A percentile compares a stretch with the other conserved stretches of the same genome.
phyloP scores from a whole-genome alignment of 108 stramenopile genomes.

The Discostella stelligeroides region DNA sequence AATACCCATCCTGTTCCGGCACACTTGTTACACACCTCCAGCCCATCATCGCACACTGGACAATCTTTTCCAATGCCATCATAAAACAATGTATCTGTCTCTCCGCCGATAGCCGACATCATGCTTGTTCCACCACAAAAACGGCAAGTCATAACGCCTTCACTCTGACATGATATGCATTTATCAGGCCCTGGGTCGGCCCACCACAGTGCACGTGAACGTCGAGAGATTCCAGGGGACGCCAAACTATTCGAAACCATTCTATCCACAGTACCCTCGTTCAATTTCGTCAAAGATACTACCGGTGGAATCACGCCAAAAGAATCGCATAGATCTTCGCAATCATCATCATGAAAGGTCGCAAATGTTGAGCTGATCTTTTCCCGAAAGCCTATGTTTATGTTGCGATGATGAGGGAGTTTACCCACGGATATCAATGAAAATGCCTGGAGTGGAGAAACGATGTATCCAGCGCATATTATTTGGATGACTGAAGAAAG shows the following conservation, averaged over 20 bases:
- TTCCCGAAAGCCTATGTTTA: slow-evolving; percentile 2
- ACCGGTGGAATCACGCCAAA: slow-evolving; percentile 7
- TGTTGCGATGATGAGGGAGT: not conserved
- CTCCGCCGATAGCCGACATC: slow-evolving; percentile 33
- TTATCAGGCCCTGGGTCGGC: slow-evolving; percentile 13
- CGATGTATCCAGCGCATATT: too few relatives aligned
- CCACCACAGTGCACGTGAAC: slow-evolving; percentile 14
- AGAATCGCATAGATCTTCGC: slow-evolving; percentile 38
- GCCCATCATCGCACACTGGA: slow-evolving; percentile 45
- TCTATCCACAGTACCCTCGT: not conserved
- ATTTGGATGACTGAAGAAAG: too few relatives aligned
- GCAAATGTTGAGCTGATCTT: slow-evolving; percentile 1
- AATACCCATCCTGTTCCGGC: slow-evolving; percentile 43
- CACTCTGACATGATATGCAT: slow-evolving; percentile 30
- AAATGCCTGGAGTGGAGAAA: not conserved
- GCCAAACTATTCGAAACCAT: slow-evolving; percentile 4
- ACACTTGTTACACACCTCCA: slow-evolving; percentile 33
- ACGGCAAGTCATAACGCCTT: slow-evolving; percentile 25
- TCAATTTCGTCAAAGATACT: not conserved
- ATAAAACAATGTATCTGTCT: slow-evolving; percentile 38
- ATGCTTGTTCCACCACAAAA: slow-evolving; percentile 41
- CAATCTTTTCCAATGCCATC: slow-evolving; percentile 38
- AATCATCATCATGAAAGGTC: slow-evolving; percentile 39
- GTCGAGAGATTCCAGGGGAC: slow-evolving; percentile 4
- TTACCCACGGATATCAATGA: not conserved